Evolutionary conservation across 2,329 filamentous ascomycete species (phyloP).

Genomic region (Aschersonia sp.): DNA sequence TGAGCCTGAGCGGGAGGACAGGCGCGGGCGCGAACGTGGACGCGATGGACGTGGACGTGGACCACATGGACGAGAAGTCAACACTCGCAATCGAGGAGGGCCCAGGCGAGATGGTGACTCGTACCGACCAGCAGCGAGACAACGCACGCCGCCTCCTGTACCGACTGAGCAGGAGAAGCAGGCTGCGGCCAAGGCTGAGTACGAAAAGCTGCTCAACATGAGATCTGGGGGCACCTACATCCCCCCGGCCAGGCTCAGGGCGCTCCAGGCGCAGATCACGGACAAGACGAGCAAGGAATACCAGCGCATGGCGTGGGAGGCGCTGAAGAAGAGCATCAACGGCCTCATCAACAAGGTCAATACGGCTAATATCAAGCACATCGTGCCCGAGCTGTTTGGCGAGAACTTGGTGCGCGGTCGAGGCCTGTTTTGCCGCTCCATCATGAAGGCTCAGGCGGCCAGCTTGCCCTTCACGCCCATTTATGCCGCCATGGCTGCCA

Average conservation of each 20-base stretch:
- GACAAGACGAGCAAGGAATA: slow-evolving; percentile 95
- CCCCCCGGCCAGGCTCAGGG: slow-evolving; percentile 76
- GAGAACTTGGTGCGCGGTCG: slow-evolving; percentile 89
- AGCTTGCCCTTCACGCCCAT: slow-evolving; percentile 94
- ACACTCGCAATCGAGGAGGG: slow-evolving; percentile 3
- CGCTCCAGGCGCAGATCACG: slow-evolving; percentile 90
- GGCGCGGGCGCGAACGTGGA: slow-evolving; percentile 6
- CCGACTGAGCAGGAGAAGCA: slow-evolving; percentile 72
- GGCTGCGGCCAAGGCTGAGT: slow-evolving; percentile 78
- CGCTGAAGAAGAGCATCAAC: slow-evolving; percentile 96
- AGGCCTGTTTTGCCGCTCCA: slow-evolving; percentile 84
- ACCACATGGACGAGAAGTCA: background rate
- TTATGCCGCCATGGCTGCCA: slow-evolving; percentile 88
- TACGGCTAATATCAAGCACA: slow-evolving; percentile 92
- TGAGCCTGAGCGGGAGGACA: slow-evolving; percentile 9
- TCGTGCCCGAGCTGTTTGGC: slow-evolving; percentile 87
- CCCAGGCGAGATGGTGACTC: slow-evolving; percentile 31
- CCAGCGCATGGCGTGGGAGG: slow-evolving; percentile 98
- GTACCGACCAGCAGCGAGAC: slow-evolving; percentile 28
- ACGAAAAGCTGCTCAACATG: slow-evolving; percentile 82
- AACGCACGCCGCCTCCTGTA: slow-evolving; percentile 20
- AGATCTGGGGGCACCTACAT: slow-evolving; percentile 95
- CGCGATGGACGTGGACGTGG: background rate
- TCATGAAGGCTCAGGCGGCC: slow-evolving; percentile 97
- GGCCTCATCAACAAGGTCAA: slow-evolving; percentile 99